Conservation (phyloP, 306 rosid species). For the Cicer bijugum region DNA sequence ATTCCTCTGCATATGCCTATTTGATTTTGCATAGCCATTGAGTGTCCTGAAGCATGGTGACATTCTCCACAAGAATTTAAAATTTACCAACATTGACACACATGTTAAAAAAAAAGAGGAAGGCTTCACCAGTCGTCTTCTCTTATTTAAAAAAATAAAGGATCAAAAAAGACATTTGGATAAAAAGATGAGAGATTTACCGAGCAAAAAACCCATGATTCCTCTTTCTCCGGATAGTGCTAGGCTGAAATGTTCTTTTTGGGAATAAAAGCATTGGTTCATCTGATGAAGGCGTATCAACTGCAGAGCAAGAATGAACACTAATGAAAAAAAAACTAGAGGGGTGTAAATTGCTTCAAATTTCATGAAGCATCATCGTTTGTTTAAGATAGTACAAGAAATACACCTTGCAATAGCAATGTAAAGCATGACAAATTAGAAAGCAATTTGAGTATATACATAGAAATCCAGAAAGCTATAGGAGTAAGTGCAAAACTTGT, state of each 20-base stretch:
- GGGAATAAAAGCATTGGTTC: conserved; percentile 85
- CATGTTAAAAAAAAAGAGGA: conserved; percentile 20
- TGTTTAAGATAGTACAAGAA: background rate
- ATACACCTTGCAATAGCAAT: conserved; percentile 2
- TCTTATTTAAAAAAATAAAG: conserved; percentile 10
- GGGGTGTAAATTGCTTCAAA: conserved; percentile 23
- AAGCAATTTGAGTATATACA: background rate
- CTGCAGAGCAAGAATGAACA: conserved; percentile 48
- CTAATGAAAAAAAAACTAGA: background rate
- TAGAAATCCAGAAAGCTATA: background rate
- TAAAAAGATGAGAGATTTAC: conserved; percentile 49
- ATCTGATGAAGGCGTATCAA: conserved; percentile 57
- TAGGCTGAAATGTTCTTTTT: conserved; percentile 90
- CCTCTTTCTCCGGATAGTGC: conserved; percentile 79
- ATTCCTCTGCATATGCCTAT: conserved; percentile 19
- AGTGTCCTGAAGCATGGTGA: conserved; percentile 7
- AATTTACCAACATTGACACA: background rate
- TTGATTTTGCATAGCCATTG: background rate
- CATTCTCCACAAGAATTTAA: conserved; percentile 20
- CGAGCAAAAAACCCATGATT: conserved; percentile 93
- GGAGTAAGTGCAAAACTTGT: background rate
- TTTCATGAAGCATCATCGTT: conserved; percentile 13
- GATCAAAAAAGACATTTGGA: background rate
- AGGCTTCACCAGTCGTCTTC: background rate
- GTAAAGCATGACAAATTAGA: background rate